These are phyloP conservation scores for Cordyceps farinosa DNA, from an alignment of 2,329 filamentous ascomycete species.

Conservation along the genomic window DNA sequence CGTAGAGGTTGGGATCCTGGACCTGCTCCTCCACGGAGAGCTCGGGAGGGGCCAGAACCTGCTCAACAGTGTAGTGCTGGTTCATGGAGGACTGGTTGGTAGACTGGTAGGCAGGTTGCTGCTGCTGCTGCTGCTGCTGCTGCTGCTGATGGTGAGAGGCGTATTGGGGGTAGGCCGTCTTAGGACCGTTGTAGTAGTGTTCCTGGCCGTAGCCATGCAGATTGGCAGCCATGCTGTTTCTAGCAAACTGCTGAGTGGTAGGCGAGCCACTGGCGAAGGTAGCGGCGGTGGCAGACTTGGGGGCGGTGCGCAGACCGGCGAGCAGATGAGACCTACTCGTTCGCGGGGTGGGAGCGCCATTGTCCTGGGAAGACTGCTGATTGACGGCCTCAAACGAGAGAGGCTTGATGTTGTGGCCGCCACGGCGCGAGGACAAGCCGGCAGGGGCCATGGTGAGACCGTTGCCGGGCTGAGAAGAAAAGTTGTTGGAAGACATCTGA, in stretches of 20 bases:
- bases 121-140: conserved; percentile 27
- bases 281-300: conserved; percentile 67
- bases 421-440: conserved; percentile 79
- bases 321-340: conserved; percentile 94
- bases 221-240: conserved; percentile 43
- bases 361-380: conserved; percentile 63
- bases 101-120: conserved; percentile 27
- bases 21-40: conserved; percentile 68
- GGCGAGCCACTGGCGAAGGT: conserved; percentile 68
- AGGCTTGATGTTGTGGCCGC: conserved; percentile 85
- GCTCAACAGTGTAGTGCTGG: conserved; percentile 73
- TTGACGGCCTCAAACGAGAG: conserved; percentile 73
- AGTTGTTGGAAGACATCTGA: conserved; percentile 94
- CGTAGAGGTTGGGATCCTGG: conserved; percentile 79
- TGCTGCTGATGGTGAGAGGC: conserved; percentile 30
- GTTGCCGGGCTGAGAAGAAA: conserved; percentile 50
- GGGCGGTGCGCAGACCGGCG: conserved; percentile 87
- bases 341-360: conserved; percentile 74
- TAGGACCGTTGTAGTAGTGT: conserved; percentile 47
- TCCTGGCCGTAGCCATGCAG: conserved; percentile 43
- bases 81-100: conserved; percentile 32
- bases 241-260: conserved; percentile 41
- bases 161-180: conserved; percentile 55
- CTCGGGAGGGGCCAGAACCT: conserved; percentile 80
- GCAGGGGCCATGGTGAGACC: conserved; percentile 72